Conservation (phyloP, 1,139 yeast genomes). For the Debaryomycetaceae sp. region DNA sequence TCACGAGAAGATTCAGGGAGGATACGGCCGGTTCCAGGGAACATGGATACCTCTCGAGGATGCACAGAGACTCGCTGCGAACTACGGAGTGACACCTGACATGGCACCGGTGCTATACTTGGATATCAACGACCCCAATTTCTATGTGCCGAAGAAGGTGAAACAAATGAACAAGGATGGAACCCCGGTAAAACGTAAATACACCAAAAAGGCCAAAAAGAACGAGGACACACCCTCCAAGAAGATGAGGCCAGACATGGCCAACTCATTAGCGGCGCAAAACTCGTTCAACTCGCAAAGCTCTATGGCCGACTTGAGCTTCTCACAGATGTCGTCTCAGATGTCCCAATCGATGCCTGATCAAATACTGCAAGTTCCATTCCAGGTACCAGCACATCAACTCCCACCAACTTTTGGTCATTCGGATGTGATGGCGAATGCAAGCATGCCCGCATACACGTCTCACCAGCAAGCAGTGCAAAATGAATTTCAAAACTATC, state of each 20-base stretch:
- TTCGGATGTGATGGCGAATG: slow-evolving; percentile 20
- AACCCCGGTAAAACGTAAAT: slow-evolving; percentile 44
- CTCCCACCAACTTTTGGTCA: slow-evolving; percentile 19
- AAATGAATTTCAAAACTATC: slow-evolving; percentile 28
- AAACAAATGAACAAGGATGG: slow-evolving; percentile 43
- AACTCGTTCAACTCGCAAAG: slow-evolving; percentile 8
- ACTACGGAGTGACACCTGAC: slow-evolving; percentile 52
- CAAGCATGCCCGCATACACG: slow-evolving; percentile 11
- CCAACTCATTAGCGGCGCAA: neutral
- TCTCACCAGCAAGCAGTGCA: slow-evolving; percentile 17
- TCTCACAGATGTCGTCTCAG: slow-evolving; percentile 13
- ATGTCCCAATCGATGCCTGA: slow-evolving; percentile 10
- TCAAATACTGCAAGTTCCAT: slow-evolving; percentile 8
- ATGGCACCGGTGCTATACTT: slow-evolving; percentile 53
- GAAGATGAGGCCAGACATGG: slow-evolving; percentile 24
- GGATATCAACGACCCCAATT: slow-evolving; percentile 45
- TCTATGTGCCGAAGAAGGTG: slow-evolving; percentile 45
- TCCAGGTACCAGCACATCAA: slow-evolving; percentile 11
- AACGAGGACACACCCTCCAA: slow-evolving; percentile 37
- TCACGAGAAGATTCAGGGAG: slow-evolving; percentile 95
- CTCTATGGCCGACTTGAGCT: slow-evolving; percentile 2
- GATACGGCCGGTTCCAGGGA: slow-evolving; percentile 95
- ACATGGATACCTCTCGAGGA: slow-evolving; percentile 88
- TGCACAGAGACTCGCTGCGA: slow-evolving; percentile 52
- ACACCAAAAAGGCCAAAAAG: slow-evolving; percentile 35